Conservation (phyloP, 169 alveolate genomes). For the Plasmodium chabaudi region DNA sequence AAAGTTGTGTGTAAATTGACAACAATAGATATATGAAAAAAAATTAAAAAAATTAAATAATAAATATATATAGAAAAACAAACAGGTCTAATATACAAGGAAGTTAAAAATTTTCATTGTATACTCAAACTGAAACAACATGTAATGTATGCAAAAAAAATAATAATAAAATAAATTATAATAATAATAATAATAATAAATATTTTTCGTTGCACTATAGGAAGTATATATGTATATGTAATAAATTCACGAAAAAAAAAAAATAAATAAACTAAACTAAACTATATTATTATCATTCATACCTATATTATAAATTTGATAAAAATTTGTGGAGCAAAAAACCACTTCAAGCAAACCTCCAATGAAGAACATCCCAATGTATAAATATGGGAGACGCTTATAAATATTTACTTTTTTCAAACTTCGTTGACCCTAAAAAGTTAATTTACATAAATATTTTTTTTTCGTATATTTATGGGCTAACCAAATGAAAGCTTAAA, state of each 20-base stretch:
- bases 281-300: not conserved
- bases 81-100: no score
- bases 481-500: no score
- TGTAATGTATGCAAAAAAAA: not conserved
- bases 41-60: not conserved
- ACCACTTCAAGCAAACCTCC: constrained; percentile 77
- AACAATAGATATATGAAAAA: not conserved
- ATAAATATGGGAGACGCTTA: constrained; percentile 73
- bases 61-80: no score
- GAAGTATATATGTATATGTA: no score
- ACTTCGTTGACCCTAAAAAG: constrained; percentile 68
- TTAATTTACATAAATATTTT: constrained; percentile 5
- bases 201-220: no score
- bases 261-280: constrained; percentile 2
- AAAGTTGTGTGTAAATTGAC: not conserved
- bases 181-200: constrained; percentile 1
- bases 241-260: not conserved
- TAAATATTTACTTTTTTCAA: constrained; percentile 67
- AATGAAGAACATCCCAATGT: constrained; percentile 72
- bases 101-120: no score
- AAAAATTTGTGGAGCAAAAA: constrained; percentile 74
- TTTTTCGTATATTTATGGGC: no score
- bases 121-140: no score
- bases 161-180: not conserved
- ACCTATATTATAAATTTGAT: constrained; percentile 74